Base-by-base conservation (phyloP, 441 rosid species). In the Hypseocharis bilobata region DNA sequence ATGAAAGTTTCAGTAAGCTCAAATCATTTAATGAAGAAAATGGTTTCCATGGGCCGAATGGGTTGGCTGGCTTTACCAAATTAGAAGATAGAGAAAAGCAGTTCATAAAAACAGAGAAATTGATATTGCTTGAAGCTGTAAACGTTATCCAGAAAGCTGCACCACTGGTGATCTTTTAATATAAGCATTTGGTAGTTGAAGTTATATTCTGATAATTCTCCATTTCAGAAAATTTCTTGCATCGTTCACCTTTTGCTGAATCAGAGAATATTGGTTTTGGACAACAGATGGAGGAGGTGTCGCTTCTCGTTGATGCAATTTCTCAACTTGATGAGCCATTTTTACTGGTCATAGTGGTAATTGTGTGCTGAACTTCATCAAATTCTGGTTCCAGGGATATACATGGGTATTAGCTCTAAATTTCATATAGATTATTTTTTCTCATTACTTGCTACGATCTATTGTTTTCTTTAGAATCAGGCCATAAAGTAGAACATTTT, bases 281-380 rank as follows among this genome's bases (percentile, higher is more conserved):
- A 65, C 81, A 72, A 52, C 88, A 90, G 96, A 90, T 88, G 97
- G 88, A 87, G 88, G 97, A 93, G 85, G 81, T 86, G 74, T 86
- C 98, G 25, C 93, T 90, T 74, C 92, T 93, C 72, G 62, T 83
- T 64, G 97, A 88, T 79, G 95, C 95, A 23, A 83, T 82, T 73
- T 81, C 97, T 78, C 91, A 84, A 80, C 83, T 93, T 70, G 93
- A 93, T 80, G 96, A 88, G 84, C 97, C 98, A 32, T 87, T 90
- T 86, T 83, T 87, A 42, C 87, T 88, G 92, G 97, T 83, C 71
- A 90, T 93, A 87, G 97, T 88, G 95, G 97, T 93, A 93, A 90
- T 87, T 85, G 91, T 82, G 96, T 85, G 92, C 96, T 88, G 92
- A 93, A 86, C 88, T 86, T 82, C 98, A 74, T 85, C 88, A 83